These are phyloP conservation scores for Aspergillus versicolor DNA, from an alignment of 2,329 filamentous ascomycete genomes.

Conservation along the genomic window DNA sequence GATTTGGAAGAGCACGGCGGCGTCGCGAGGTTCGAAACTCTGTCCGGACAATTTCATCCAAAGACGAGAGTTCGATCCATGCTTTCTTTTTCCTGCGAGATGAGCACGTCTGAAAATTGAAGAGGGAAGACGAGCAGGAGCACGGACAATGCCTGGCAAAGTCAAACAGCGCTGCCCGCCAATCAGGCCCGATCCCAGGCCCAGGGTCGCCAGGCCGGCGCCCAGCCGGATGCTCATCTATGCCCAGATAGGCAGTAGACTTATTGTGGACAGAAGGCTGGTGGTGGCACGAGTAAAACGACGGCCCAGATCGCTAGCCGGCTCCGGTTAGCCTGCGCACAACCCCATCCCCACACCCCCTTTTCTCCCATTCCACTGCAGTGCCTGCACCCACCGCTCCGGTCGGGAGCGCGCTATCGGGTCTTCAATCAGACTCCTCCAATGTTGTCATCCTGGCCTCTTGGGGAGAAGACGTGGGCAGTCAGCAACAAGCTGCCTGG, in stretches of 20 bases:
- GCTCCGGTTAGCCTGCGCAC: not conserved
- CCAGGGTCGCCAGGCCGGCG: too few species aligned
- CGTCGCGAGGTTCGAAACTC: too few species aligned
- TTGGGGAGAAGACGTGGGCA: not conserved
- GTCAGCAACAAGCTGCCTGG: too few species aligned
- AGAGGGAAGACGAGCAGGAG: not conserved
- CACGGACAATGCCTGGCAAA: not conserved
- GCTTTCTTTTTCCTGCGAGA: not conserved
- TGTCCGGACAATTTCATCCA: not conserved
- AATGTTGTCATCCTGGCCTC: not conserved
- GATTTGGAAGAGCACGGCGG: too few species aligned
- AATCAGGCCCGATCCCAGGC: not conserved
- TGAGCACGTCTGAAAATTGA: not conserved
- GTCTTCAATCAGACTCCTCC: too few species aligned
- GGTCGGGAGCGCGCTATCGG: slow-evolving; percentile 15
- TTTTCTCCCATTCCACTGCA: slow-evolving; percentile 10
- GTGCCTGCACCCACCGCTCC: slow-evolving; percentile 17
- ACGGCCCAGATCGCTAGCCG: slow-evolving; percentile 14
- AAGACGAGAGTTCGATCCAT: not conserved
- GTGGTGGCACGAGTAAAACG: too few species aligned
- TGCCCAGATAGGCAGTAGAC: too few species aligned
- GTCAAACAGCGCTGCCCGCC: not conserved
- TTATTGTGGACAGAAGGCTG: too few species aligned
- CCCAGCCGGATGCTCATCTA: too few species aligned
- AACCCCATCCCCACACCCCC: slow-evolving; percentile 2